phyloP scores from a whole-genome alignment of 2,329 filamentous ascomycete genomes.

The Seiridium unicorne region DNA sequence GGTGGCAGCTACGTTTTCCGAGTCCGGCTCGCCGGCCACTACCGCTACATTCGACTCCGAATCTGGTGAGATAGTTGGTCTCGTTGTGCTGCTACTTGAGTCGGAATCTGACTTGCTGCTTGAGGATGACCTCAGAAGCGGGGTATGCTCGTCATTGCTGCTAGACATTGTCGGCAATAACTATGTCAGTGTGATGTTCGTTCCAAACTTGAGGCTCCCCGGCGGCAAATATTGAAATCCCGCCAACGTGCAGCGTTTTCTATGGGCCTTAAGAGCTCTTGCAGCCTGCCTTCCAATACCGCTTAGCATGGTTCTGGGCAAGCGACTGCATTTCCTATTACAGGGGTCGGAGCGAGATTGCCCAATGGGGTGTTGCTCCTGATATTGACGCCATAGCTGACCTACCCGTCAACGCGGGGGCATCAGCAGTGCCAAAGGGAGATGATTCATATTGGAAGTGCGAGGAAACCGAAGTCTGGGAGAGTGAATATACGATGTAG shows the following conservation, averaged over 20 bases:
- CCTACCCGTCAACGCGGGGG: neutral
- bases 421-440: neutral
- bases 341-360: neutral
- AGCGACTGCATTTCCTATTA: neutral
- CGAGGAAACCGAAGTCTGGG: no score
- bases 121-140: neutral
- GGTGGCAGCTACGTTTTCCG: neutral
- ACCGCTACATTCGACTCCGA: neutral
- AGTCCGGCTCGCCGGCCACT: neutral
- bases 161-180: neutral
- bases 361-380: slow-evolving; percentile 1
- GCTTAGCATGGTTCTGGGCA: neutral
- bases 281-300: no score
- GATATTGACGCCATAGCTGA: neutral
- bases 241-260: no score
- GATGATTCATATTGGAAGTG: neutral
- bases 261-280: no score
- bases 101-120: neutral
- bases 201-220: no score
- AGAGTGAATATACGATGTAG: no score
- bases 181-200: neutral
- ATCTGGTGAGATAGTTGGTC: neutral
- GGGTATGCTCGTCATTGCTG: neutral
- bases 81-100: neutral
- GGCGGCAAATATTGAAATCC: no score